These are phyloP conservation scores for Benincasa hispida DNA, from an alignment of 306 rosid species.

Conservation along the genomic window DNA sequence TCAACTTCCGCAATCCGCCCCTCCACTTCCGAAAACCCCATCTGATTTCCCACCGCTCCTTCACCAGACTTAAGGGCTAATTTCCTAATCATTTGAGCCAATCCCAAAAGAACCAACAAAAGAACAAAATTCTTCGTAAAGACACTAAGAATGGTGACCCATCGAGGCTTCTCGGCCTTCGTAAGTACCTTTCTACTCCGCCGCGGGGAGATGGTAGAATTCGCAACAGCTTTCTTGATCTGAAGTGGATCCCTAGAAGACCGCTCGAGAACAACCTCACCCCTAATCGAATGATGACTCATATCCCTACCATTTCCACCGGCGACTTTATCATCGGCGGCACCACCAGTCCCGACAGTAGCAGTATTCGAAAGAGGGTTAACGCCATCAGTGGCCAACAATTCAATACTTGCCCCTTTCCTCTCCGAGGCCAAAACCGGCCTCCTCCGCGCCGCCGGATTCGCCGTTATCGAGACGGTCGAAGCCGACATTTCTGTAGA, in stretches of 20 bases:
- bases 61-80: slow-evolving; percentile 30
- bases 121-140: slow-evolving; percentile 44
- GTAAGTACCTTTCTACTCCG: slow-evolving; percentile 22
- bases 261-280: slow-evolving; percentile 40
- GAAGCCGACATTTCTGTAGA: slow-evolving; percentile 69
- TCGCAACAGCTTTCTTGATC: slow-evolving; percentile 26
- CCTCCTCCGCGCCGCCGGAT: slow-evolving; percentile 75
- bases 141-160: slow-evolving; percentile 51
- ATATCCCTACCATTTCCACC: slow-evolving; percentile 37
- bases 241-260: slow-evolving; percentile 33
- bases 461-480: slow-evolving; percentile 78
- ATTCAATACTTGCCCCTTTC: slow-evolving; percentile 42
- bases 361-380: slow-evolving; percentile 19
- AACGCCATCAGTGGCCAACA: slow-evolving; percentile 37
- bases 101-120: slow-evolving; percentile 32
- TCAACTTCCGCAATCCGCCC: slow-evolving; percentile 68
- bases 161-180: slow-evolving; percentile 41
- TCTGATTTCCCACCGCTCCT: slow-evolving; percentile 9
- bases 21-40: slow-evolving; percentile 55
- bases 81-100: slow-evolving; percentile 46
- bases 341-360: slow-evolving; percentile 12
- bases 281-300: slow-evolving; percentile 68
- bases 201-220: slow-evolving; percentile 25
- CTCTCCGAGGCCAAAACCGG: slow-evolving; percentile 42
- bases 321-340: slow-evolving; percentile 15